Base-by-base conservation (phyloP, 352 stramenopile genomes). In the Phytophthora aleatoria region DNA sequence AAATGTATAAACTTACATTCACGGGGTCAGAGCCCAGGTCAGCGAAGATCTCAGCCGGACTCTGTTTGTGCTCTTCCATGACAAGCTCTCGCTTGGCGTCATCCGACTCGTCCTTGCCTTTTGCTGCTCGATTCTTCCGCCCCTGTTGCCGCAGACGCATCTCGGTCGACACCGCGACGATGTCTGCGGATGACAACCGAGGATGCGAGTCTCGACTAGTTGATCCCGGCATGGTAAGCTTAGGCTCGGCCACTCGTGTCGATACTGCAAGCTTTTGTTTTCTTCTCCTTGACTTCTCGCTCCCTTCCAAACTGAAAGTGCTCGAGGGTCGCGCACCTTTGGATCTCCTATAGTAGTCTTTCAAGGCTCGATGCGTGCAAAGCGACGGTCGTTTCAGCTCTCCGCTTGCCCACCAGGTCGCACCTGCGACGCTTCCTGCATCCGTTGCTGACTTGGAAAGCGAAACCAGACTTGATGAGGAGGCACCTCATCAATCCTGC, bases 51-150 rank as follows among this genome's bases (percentile, higher is more conserved):
- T 93, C 85, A 5, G 82, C 65, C 13, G 87, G 62, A 43, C 79
- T 87, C 65, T 88, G 74, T 55, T 91, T 91, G 67, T 93, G 82
- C 67, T 93, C 85, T 47, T 86, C 71, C 85, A 93, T 93, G n/a
- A 86, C 74, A 33, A 93, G 74, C 61, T 93, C 85, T 28, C 85
- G 80, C 64, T 93, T 93, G 60, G 81, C 79, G 47, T 93, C 85
- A 38, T 93, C 85, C 24, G 69, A 44, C 2, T 68, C 74, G 12
- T 85, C 77, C n/a, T 84, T 85, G 8, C 55, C 73, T 55, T 87
- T 89, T 6, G 59, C 62, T 51, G 77, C 68, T 50, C 85, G 83
- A 51, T 61, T 94, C 55, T 77, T 83, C 24, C 71, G 68, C 11
- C 71, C 74, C 24, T 79, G 77, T 51, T 87, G 75, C 4, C 85